phyloP scores from a whole-genome alignment of 1,139 yeast genomes.

The Hansenula anomala region DNA sequence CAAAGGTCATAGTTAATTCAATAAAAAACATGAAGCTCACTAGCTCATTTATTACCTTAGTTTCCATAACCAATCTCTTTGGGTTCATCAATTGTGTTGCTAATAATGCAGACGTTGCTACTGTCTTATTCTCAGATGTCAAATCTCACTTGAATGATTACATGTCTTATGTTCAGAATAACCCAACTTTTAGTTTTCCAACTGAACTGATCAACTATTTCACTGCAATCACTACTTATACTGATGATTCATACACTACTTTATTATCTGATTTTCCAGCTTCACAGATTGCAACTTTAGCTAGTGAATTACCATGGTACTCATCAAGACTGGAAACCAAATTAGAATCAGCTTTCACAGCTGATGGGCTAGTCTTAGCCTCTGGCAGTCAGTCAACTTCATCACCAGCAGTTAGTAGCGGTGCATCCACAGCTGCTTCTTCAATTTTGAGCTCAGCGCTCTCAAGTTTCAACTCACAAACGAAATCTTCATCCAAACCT shows the following conservation, averaged over 20 bases:
- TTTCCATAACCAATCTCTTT: too few relatives aligned
- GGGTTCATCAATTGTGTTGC: too few relatives aligned
- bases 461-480: too few relatives aligned
- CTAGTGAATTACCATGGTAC: slow-evolving; percentile 35
- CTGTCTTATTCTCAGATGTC: slow-evolving; percentile 24
- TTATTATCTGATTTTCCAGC: slow-evolving; percentile 20
- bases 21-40: too few relatives aligned
- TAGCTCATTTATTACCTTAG: too few relatives aligned
- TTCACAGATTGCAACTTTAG: slow-evolving; percentile 23
- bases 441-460: too few relatives aligned
- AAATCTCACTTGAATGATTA: slow-evolving; percentile 21
- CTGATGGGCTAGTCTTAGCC: too few relatives aligned
- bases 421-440: too few relatives aligned
- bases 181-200: slow-evolving; percentile 17
- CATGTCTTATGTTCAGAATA: slow-evolving; percentile 16
- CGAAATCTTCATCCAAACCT: too few relatives aligned
- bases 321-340: slow-evolving; percentile 27
- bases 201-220: slow-evolving; percentile 26
- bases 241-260: slow-evolving; percentile 33
- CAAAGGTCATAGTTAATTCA: too few relatives aligned
- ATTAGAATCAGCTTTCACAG: slow-evolving; percentile 17
- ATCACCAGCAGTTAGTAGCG: too few relatives aligned
- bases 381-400: too few relatives aligned
- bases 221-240: slow-evolving; percentile 28
- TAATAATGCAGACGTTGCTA: slow-evolving; percentile 19